Conservation (phyloP, 2,329 filamentous ascomycete genomes). For the Aspergillus novofumigatus region DNA sequence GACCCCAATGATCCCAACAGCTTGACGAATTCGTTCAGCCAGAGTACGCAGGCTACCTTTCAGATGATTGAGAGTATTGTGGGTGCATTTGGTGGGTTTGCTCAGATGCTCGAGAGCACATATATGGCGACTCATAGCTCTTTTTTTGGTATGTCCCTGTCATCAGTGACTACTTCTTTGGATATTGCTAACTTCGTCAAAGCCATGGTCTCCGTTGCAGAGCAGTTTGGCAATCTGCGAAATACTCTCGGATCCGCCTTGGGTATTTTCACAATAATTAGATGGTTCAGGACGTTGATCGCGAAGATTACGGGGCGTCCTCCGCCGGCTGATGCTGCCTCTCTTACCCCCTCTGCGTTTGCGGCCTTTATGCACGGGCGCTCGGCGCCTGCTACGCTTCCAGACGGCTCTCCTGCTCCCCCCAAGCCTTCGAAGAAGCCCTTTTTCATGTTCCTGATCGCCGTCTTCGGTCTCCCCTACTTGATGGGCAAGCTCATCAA, state of each 20-base stretch:
- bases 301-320: constrained; percentile 91
- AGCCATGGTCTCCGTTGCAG: constrained; percentile 98
- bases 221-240: constrained; percentile 90
- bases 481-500: constrained; percentile 95
- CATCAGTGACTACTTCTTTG: neutral
- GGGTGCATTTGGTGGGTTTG: constrained; percentile 92
- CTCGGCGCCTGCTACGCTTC: constrained; percentile 44
- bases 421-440: constrained; percentile 86
- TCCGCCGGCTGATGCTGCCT: constrained; percentile 77
- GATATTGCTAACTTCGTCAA: constrained; percentile 1
- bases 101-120: constrained; percentile 98
- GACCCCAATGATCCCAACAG: constrained; percentile 88
- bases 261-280: constrained; percentile 91
- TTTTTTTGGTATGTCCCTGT: constrained; percentile 74
- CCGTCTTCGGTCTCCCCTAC: constrained; percentile 92
- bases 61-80: constrained; percentile 98
- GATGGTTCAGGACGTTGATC: constrained; percentile 87
- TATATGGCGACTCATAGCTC: constrained; percentile 99
- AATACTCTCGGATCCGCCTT: constrained; percentile 90
- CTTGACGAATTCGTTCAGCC: constrained; percentile 89
- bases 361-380: constrained; percentile 77
- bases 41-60: constrained; percentile 93
- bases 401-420: constrained; percentile 62
- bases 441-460: constrained; percentile 89
- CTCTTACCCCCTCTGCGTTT: constrained; percentile 87